Conservation (phyloP, 805 yeast species). For the Blastobotrys terrestris region DNA sequence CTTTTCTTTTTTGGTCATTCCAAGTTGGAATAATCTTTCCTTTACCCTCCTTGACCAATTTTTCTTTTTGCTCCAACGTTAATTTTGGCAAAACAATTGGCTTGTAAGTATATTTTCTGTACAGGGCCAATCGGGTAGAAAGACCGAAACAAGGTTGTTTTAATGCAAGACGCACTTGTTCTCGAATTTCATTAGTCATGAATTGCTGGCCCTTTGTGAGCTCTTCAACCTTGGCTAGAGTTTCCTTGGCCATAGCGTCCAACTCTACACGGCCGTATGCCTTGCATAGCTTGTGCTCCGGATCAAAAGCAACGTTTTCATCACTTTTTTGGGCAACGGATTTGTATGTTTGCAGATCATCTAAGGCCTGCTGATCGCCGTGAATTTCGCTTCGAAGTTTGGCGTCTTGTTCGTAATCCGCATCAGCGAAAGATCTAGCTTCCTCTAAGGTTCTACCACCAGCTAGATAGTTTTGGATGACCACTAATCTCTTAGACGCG, state of each 20-base stretch:
- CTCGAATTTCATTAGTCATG: slow-evolving; percentile 35
- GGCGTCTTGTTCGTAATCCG: slow-evolving; percentile 37
- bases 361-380: slow-evolving; percentile 23
- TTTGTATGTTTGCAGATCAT: slow-evolving; percentile 32
- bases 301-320: slow-evolving; percentile 43
- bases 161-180: slow-evolving; percentile 40
- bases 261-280: slow-evolving; percentile 35
- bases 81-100: slow-evolving; percentile 28
- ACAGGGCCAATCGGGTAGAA: slow-evolving; percentile 35
- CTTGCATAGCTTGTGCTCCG: slow-evolving; percentile 35
- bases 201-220: slow-evolving; percentile 21
- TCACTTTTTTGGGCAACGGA: slow-evolving; percentile 33
- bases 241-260: slow-evolving; percentile 22
- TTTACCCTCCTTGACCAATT: slow-evolving; percentile 42
- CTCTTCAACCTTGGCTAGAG: slow-evolving; percentile 18
- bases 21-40: slow-evolving; percentile 50
- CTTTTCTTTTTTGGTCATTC: slow-evolving; percentile 33
- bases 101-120: slow-evolving; percentile 41
- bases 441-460: slow-evolving; percentile 54
- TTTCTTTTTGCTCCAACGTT: slow-evolving; percentile 24
- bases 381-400: slow-evolving; percentile 30
- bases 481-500: slow-evolving; percentile 49
- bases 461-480: slow-evolving; percentile 47
- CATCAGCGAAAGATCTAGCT: slow-evolving; percentile 55
- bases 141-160: slow-evolving; percentile 31